Base-by-base conservation (phyloP, 441 rosid genomes). In the Viola pubescens region DNA sequence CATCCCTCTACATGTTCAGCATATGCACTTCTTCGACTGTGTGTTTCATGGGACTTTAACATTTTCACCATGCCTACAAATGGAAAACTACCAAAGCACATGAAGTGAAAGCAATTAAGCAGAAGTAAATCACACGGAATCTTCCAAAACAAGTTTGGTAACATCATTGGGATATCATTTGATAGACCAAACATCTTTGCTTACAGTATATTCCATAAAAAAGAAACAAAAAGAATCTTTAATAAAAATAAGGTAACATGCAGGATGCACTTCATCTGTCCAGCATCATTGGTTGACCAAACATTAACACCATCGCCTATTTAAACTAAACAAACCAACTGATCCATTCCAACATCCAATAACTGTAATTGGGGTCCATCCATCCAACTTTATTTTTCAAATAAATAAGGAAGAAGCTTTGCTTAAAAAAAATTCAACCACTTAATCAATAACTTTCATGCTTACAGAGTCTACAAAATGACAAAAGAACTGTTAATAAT, bases 241-340 rank as follows among this genome's bases (percentile, higher is more conserved):
- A 4, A 48, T 9, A 50, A 50, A 5, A 19, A 50, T 37, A 38
- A 34, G 38, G 16, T 5, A 54, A 54, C 10, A n/a, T 13, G 46
- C 43, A 11, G 13, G 7, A 16, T 4, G 48, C 56, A 61, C 46
- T 5, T 34, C 37, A 52, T 34, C 52, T 11, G 8, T 13, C 10
- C 8, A 16, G 41, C 4, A 6, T 59, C 6, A 6, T 59, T 59
- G 1, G 1, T 41, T 51, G 16, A 53, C 34, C 43, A 37, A 44
- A 39, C 54, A n/a, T n/a, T 13, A 9, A 6, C 7, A 13, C 16
- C 52, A 13, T 5, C 52, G 6, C n/a, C n/a, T 48, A 48, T 48
- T 48, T n/a, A 48, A 48, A 13, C 52, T 48, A 48, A 48, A 48
- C 26, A 48, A 48, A 16, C 54, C 54, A 8, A 19, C 38, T 50